Evolutionary conservation across 495 filamentous ascomycete species (phyloP).

Genomic region (Xeromyces bisporus): DNA sequence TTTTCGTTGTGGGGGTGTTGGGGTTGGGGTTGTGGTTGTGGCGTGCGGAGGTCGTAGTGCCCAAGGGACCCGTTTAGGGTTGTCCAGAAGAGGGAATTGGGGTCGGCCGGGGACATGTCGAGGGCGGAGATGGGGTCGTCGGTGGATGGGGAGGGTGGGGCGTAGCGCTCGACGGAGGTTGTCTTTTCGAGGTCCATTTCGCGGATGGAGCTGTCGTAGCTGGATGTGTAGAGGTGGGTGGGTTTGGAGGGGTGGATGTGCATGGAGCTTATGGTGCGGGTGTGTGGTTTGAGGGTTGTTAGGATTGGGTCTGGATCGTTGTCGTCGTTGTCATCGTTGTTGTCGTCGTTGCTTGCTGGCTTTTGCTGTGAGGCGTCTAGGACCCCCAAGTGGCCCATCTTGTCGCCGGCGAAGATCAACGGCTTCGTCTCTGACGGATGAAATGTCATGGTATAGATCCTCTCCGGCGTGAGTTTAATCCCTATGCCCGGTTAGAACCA

Average conservation of each 20-base stretch:
- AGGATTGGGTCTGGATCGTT: slow-evolving; percentile 58
- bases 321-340: slow-evolving; percentile 37
- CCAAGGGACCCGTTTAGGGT: slow-evolving; percentile 69
- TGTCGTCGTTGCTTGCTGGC: slow-evolving; percentile 13
- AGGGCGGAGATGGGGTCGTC: slow-evolving; percentile 70
- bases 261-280: slow-evolving; percentile 73
- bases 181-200: slow-evolving; percentile 70
- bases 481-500: slow-evolving; percentile 28
- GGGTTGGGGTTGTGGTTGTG: no score
- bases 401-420: slow-evolving; percentile 89
- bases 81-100: slow-evolving; percentile 70
- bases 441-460: slow-evolving; percentile 76
- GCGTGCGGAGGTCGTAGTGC: slow-evolving; percentile 54
- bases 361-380: slow-evolving; percentile 70
- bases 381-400: slow-evolving; percentile 84
- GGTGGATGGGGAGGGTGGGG: slow-evolving; percentile 44
- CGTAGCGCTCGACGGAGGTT: slow-evolving; percentile 61
- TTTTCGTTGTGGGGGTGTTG: no score
- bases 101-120: slow-evolving; percentile 52
- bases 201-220: slow-evolving; percentile 90
- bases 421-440: slow-evolving; percentile 76
- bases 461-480: slow-evolving; percentile 84
- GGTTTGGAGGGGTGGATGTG: slow-evolving; percentile 54
- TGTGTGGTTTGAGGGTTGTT: slow-evolving; percentile 74
- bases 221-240: slow-evolving; percentile 57